Evolutionary conservation across 164 flowering plant genomes (phyloP).

Genomic region (Chloranthus sessilifolius): DNA sequence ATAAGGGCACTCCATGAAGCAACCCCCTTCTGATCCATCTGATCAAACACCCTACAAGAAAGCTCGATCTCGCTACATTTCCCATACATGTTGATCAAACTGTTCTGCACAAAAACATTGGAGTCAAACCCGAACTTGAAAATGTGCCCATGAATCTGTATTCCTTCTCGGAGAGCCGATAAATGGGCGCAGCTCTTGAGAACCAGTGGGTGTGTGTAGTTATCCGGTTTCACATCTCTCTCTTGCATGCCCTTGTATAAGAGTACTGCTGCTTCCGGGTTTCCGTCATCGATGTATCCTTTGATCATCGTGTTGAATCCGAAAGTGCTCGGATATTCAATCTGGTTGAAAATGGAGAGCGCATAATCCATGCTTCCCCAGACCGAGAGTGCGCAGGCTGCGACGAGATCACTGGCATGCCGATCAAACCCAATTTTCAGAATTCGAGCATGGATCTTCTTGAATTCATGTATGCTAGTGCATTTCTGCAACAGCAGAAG

Average conservation of each 20-base stretch:
- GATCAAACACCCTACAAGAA: slow-evolving; percentile 46
- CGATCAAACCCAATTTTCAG: slow-evolving; percentile 50
- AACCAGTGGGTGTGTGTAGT: slow-evolving; percentile 60
- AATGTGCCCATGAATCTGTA: slow-evolving; percentile 66
- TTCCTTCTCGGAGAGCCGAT: slow-evolving; percentile 37
- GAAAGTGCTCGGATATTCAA: slow-evolving; percentile 55
- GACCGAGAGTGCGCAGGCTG: slow-evolving; percentile 54
- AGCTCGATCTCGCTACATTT: slow-evolving; percentile 43
- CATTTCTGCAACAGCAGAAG: slow-evolving; percentile 46
- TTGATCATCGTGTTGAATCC: slow-evolving; percentile 66
- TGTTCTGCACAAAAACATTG: slow-evolving; percentile 72
- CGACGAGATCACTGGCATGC: slow-evolving; percentile 43
- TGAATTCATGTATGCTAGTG: slow-evolving; percentile 62
- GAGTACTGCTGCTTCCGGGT: slow-evolving; percentile 34
- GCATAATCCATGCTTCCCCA: slow-evolving; percentile 93
- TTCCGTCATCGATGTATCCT: slow-evolving; percentile 44
- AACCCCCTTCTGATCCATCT: slow-evolving; percentile 41
- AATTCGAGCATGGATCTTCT: slow-evolving; percentile 54
- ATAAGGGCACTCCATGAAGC: slow-evolving; percentile 90
- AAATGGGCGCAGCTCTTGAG: slow-evolving; percentile 58
- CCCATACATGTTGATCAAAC: slow-evolving; percentile 80
- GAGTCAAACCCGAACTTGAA: slow-evolving; percentile 52
- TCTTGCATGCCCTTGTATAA: slow-evolving; percentile 53
- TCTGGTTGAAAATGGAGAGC: slow-evolving; percentile 51
- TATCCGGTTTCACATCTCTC: slow-evolving; percentile 46